Base-by-base conservation (phyloP, 2,329 filamentous ascomycete species). In the Colletotrichum noveboracense region DNA sequence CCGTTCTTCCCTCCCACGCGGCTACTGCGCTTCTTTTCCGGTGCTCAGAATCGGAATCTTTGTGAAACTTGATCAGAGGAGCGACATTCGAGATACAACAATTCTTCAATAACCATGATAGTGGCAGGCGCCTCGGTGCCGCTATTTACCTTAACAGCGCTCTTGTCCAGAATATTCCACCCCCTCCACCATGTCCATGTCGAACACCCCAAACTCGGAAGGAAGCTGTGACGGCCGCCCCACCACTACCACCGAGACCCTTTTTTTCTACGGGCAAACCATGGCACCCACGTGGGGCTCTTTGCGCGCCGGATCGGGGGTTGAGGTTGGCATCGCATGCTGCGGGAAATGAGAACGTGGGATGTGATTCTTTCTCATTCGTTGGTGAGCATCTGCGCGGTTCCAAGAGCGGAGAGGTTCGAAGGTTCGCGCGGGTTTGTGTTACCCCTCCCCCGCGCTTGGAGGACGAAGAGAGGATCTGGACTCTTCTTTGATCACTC, bases 121-220 rank as follows among this genome's bases (percentile, higher is more conserved):
- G 55, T 24, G 26, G 24, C 7, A n/a, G 32, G 12, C 13, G 70
- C 58, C 34, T 21, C 4, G 13, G n/a, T 8, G 9, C 3, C 34
- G n/a, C 70, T 52, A 65, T 69, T 52, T 24, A 58, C 64, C 36
- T 52, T 66, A 76, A 74, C 62, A 69, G 9, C 24, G 26, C 3
- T 30, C 26, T 52, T 48, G 74, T 76, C 74, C 73, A 76, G 74
- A 76, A 76, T 60, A 65, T 76, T 76, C 70, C 43, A 74, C 68
- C 62, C 34, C 67, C 72, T 55, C 68, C 61, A 56, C 58, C 21
- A 9, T 21, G 55, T 28, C 55, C 36, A 52, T 52, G 52, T 75
- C 68, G 0, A 48, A 52, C 18, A 64, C 43, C 43, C 58, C 43
- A 52, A 61, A 34, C 28, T 61, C 28, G 58, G 58, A 34, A 64